Evolutionary conservation across 2,329 filamentous ascomycete species (phyloP).

Genomic region (Ramularia collo-cygni): DNA sequence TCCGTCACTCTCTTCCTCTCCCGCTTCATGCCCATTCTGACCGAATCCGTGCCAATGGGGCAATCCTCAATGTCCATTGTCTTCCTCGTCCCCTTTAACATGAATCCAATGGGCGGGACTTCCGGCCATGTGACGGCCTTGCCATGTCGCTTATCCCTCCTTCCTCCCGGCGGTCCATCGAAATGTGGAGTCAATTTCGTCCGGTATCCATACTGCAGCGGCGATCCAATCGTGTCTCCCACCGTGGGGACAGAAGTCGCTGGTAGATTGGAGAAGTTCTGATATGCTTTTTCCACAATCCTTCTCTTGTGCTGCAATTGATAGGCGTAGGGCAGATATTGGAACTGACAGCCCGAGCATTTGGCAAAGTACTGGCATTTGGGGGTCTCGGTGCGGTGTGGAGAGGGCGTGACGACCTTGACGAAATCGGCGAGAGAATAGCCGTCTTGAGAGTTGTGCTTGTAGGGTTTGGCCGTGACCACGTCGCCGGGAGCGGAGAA

Average conservation of each 20-base stretch:
- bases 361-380: conserved; percentile 78
- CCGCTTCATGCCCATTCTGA: conserved; percentile 68
- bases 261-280: conserved; percentile 79
- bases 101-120: conserved; percentile 82
- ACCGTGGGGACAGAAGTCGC: conserved; percentile 68
- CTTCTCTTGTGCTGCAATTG: conserved; percentile 78
- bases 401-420: conserved; percentile 65
- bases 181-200: conserved; percentile 98
- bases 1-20: conserved; percentile 70
- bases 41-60: conserved; percentile 82
- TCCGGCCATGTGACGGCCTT: conserved; percentile 52
- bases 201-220: conserved; percentile 85
- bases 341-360: conserved; percentile 92
- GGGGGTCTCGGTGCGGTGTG: conserved; percentile 67
- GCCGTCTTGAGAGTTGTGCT: conserved; percentile 56
- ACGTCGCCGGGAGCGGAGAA: conserved; percentile 82
- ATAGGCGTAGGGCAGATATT: conserved; percentile 86
- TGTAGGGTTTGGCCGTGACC: conserved; percentile 70
- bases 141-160: conserved; percentile 44
- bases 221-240: conserved; percentile 80
- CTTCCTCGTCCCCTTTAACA: conserved; percentile 69
- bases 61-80: conserved; percentile 97
- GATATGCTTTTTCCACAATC: conserved; percentile 85
- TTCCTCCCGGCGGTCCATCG: conserved; percentile 59
- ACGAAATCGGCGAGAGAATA: conserved; percentile 80